Evolutionary conservation across 495 filamentous ascomycete species (phyloP), one percentile per base, ranked within the genome.

Genomic region (Podospora pseudoanserina): DNA sequence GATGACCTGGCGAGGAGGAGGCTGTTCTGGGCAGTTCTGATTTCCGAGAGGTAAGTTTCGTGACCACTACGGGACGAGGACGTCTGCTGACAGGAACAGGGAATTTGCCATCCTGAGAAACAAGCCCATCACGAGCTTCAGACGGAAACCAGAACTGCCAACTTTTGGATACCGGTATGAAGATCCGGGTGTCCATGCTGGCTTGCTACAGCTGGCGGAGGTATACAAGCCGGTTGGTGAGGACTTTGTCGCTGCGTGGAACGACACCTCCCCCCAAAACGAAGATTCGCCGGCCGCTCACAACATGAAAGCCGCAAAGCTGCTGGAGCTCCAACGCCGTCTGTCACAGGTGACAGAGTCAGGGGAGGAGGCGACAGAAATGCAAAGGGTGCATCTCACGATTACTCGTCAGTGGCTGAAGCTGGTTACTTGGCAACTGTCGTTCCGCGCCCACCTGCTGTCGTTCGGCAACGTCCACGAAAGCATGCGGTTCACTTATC

Each of bases 341-440:
- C 9, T 49, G 7, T 49, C 39, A 9, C 39, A 23, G n/a, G 55
- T 19, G 18, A 7, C n/a, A 19, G 55, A 58, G 11, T 5, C 9
- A 23, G 18, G 23, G 18, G n/a, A 74, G 1, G 80, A 83, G 3
- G 79, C 88, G 5, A 81, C 80, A 3, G 82, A 83, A 83, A 69
- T 72, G 60, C 87, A 89, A 68, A 85, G 84, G 64, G 85, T 86
- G n/a, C 86, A 89, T 70, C 83, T 88, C 26, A 78, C 85, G 64
- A 82, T 88, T 65, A 88, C 86, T 0, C 84, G 86, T 69, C 86
- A 89, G 70, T 89, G 87, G 87, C 81, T 89, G 0, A 82, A 85
- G 23, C 78, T 84, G 0, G 85, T 88, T 70, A 82, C 88, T 68
- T 89, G 87, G 87, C 87, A 85, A 60, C 75, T 85, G 26, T 86